Conservation (phyloP, 352 stramenopile species). For the Pythium dissimile region DNA sequence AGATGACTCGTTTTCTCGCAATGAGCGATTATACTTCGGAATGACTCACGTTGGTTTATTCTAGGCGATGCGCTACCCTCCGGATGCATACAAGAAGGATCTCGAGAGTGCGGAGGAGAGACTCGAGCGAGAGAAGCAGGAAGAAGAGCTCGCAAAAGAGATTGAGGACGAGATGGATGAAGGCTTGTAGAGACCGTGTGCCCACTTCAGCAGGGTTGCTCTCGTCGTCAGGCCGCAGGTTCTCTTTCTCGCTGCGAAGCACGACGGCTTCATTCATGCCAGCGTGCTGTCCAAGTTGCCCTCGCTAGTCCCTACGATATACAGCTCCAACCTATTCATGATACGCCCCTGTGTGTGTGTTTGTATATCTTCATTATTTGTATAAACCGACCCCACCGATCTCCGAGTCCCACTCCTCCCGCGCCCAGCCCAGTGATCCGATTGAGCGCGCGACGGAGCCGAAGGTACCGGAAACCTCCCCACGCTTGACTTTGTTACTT, state of each 20-base stretch:
- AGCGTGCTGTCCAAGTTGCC: no score
- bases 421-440: no score
- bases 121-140: constrained; percentile 90
- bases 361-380: constrained; percentile 18
- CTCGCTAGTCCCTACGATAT: no score
- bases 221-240: background rate
- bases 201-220: no score
- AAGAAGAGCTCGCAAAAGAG: constrained; percentile 95
- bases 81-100: constrained; percentile 97
- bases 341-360: no score
- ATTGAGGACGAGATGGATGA: constrained; percentile 97
- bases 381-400: constrained; percentile 9
- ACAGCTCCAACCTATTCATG: no score
- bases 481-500: constrained; percentile 58
- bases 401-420: background rate
- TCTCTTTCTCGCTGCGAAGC: background rate
- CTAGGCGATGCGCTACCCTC: constrained; percentile 95
- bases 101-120: constrained; percentile 90
- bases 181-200: constrained; percentile 70
- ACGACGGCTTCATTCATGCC: background rate
- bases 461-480: no score
- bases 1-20: no score
- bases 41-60: background rate
- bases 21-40: no score
- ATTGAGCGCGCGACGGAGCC: no score